A percentile compares a stretch with the other conserved stretches of the same genome.
Conservation (phyloP, 495 filamentous ascomycete genomes). For the Evernia prunastri region DNA sequence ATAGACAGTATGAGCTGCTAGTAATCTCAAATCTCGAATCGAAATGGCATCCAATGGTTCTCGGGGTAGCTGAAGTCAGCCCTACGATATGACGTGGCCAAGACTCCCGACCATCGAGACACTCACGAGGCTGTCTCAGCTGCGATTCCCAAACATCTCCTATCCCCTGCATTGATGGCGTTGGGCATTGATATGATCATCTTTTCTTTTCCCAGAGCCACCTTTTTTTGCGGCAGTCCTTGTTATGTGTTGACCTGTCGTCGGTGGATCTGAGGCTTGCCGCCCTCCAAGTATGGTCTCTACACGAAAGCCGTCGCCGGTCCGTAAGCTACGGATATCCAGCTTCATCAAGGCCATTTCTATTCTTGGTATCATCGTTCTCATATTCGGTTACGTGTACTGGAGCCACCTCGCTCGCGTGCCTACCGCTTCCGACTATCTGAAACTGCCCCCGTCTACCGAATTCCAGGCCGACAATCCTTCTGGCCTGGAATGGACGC, state of each 20-base stretch:
- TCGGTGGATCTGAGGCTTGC: not conserved
- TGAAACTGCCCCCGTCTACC: not conserved
- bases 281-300: not conserved
- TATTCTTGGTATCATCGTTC: not conserved
- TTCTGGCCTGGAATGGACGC: conserved; percentile 3
- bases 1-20: too few species aligned
- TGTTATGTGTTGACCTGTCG: not conserved
- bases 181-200: not conserved
- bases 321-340: conserved; percentile 4
- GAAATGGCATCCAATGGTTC: too few species aligned
- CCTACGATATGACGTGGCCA: not conserved
- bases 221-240: not conserved
- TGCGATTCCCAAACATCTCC: not conserved
- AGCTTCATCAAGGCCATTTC: conserved; percentile 8
- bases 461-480: conserved; percentile 3
- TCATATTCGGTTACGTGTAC: conserved; percentile 5
- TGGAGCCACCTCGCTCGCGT: conserved; percentile 7
- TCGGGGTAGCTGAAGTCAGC: too few species aligned
- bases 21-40: too few species aligned
- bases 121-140: not conserved
- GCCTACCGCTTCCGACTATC: not conserved
- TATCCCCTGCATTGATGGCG: not conserved
- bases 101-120: too few species aligned
- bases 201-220: not conserved
- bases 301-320: not conserved